Percentiles rank a stretch among this genome's conserved stretches.
These are phyloP conservation scores for Rheum nobile DNA, from an alignment of 148 eudicot species.

Conservation along the genomic window DNA sequence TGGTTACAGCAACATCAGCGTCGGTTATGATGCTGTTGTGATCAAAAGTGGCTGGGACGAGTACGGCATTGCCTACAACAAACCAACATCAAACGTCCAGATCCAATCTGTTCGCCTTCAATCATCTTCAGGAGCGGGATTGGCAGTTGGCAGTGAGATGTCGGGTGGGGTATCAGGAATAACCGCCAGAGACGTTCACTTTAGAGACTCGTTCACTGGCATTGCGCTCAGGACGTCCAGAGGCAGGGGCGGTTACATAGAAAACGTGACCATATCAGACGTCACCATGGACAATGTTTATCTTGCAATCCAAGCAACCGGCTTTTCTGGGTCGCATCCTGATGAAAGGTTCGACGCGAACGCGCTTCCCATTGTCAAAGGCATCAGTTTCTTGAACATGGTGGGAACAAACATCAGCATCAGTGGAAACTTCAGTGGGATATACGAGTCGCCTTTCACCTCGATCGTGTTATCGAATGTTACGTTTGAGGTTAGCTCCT, in stretches of 20 bases:
- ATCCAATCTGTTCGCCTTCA: slow-evolving; percentile 24
- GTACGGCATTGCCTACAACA: slow-evolving; percentile 43
- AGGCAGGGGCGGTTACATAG: slow-evolving; percentile 51
- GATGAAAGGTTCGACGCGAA: slow-evolving; percentile 37
- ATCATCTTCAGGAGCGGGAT: slow-evolving; percentile 41
- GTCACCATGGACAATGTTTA: slow-evolving; percentile 22
- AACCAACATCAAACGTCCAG: slow-evolving; percentile 35
- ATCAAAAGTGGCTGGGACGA: slow-evolving; percentile 76
- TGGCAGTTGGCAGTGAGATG: slow-evolving; percentile 67
- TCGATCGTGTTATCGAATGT: slow-evolving; percentile 35
- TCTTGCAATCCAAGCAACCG: slow-evolving; percentile 33
- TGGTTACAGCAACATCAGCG: slow-evolving; percentile 51
- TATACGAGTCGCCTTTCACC: slow-evolving; percentile 43
- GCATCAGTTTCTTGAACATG: slow-evolving; percentile 31
- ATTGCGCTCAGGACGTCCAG: slow-evolving; percentile 38
- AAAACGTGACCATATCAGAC: slow-evolving; percentile 22
- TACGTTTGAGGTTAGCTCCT: slow-evolving; percentile 12
- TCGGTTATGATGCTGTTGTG: slow-evolving; percentile 41
- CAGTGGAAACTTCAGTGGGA: slow-evolving; percentile 35
- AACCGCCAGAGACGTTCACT: slow-evolving; percentile 25
- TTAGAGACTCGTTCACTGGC: slow-evolving; percentile 32
- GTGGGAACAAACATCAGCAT: slow-evolving; percentile 26
- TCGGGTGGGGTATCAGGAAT: slow-evolving; percentile 54
- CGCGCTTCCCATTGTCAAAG: slow-evolving; percentile 33
- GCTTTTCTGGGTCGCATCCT: slow-evolving; percentile 32